Conservation (phyloP, 345 rosid genomes). For the Populus euphratica region DNA sequence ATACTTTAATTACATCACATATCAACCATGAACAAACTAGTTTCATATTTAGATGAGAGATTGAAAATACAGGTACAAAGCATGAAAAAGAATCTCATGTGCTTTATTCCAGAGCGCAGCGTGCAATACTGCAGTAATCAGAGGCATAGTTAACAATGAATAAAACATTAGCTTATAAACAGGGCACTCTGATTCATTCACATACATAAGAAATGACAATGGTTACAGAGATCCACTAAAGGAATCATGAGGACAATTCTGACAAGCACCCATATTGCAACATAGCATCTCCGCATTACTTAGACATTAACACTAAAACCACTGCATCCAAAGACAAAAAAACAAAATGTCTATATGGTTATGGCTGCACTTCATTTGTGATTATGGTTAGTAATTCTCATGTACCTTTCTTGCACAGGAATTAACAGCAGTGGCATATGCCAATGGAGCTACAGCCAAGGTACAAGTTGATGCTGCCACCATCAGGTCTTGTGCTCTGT, state of each 20-base stretch:
- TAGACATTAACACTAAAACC: neutral
- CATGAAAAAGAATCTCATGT: neutral
- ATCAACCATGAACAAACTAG: neutral
- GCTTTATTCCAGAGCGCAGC: neutral
- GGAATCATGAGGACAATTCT: neutral
- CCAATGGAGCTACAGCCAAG: slow-evolving; percentile 95
- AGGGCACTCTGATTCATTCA: neutral
- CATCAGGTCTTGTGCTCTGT: slow-evolving; percentile 94
- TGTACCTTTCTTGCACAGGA: slow-evolving; percentile 91
- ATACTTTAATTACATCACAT: neutral
- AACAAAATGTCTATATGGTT: neutral
- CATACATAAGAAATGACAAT: neutral
- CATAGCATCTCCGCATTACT: neutral
- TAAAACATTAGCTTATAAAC: neutral
- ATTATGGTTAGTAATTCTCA: slow-evolving; percentile 6
- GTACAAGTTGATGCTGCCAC: slow-evolving; percentile 98
- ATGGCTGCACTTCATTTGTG: neutral
- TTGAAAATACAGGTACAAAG: neutral
- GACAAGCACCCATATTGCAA: neutral
- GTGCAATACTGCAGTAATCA: neutral
- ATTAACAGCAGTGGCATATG: slow-evolving; percentile 95
- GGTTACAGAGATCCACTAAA: neutral
- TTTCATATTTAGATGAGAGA: neutral
- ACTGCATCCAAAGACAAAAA: neutral
- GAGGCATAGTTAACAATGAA: neutral